Conservation (phyloP, 208 protist genomes). For the Leptomonas seymouri region DNA sequence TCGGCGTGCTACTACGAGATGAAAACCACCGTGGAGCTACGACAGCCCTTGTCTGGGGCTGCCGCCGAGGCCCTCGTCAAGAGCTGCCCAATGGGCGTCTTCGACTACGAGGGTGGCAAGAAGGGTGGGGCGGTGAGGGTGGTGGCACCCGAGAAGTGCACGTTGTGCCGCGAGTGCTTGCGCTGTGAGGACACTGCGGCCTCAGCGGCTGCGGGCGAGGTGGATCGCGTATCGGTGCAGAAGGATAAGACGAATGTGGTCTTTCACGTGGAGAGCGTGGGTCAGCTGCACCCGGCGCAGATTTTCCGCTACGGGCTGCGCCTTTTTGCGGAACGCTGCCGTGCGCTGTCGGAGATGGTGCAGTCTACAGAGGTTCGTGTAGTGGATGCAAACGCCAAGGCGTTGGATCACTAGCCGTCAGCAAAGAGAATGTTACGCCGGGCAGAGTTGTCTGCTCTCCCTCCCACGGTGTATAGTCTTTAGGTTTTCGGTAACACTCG, state of each 20-base stretch:
- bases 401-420: constrained; percentile 13
- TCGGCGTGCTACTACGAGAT: constrained; percentile 97
- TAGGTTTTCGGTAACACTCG: no score
- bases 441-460: no score
- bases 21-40: constrained; percentile 92
- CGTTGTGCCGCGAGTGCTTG: constrained; percentile 98
- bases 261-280: constrained; percentile 91
- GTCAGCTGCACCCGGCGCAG: constrained; percentile 72
- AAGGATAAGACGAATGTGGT: constrained; percentile 87
- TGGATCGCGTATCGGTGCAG: constrained; percentile 62
- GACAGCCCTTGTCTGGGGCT: constrained; percentile 66
- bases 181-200: constrained; percentile 57
- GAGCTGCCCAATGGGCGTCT: constrained; percentile 95
- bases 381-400: constrained; percentile 29
- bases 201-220: constrained; percentile 6
- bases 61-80: constrained; percentile 83
- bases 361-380: constrained; percentile 68
- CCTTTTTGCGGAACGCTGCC: constrained; percentile 79
- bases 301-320: constrained; percentile 75
- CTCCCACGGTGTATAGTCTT: no score
- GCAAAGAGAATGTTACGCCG: no score
- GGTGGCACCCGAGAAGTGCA: constrained; percentile 91
- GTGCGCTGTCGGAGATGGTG: constrained; percentile 68
- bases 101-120: constrained; percentile 81
- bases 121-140: constrained; percentile 76